Percentiles rank a stretch among this genome's conserved stretches.
These are phyloP conservation scores for Uromyces viciae-fabae DNA, from an alignment of 1,284 basidiomycete species.

Conservation along the genomic window DNA sequence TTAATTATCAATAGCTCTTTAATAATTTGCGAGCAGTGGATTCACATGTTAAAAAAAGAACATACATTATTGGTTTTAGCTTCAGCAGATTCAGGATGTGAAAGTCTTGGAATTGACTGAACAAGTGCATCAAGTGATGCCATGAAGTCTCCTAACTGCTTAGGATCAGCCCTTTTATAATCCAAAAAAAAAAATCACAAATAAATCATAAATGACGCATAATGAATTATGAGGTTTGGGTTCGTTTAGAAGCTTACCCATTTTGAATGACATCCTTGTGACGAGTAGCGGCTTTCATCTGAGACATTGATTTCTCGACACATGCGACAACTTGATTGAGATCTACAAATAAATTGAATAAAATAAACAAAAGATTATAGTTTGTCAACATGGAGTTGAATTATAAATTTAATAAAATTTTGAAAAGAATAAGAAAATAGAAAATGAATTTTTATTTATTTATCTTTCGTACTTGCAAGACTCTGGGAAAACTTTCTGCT, in stretches of 20 bases:
- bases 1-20: not conserved
- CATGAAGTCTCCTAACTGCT: constrained; percentile 23
- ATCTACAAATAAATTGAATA: too few relatives aligned
- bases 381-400: too few relatives aligned
- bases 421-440: too few relatives aligned
- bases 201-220: not conserved
- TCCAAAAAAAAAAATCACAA: not conserved
- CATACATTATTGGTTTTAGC: constrained; percentile 4
- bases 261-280: constrained; percentile 37
- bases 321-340: constrained; percentile 24
- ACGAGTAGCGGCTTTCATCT: constrained; percentile 35
- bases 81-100: constrained; percentile 6
- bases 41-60: too few relatives aligned
- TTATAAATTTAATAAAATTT: too few relatives aligned
- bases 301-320: constrained; percentile 24
- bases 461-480: constrained; percentile 24
- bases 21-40: too few relatives aligned
- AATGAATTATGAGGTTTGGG: not conserved
- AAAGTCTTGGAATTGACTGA: constrained; percentile 12
- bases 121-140: constrained; percentile 34
- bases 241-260: constrained; percentile 5
- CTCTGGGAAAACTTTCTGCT: constrained; percentile 26
- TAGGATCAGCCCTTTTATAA: constrained; percentile 22
- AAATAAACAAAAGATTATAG: too few relatives aligned
- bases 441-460: too few relatives aligned